These are phyloP conservation scores for Cryptosporidium andersoni DNA, from an alignment of 169 alveolate species.

Conservation along the genomic window DNA sequence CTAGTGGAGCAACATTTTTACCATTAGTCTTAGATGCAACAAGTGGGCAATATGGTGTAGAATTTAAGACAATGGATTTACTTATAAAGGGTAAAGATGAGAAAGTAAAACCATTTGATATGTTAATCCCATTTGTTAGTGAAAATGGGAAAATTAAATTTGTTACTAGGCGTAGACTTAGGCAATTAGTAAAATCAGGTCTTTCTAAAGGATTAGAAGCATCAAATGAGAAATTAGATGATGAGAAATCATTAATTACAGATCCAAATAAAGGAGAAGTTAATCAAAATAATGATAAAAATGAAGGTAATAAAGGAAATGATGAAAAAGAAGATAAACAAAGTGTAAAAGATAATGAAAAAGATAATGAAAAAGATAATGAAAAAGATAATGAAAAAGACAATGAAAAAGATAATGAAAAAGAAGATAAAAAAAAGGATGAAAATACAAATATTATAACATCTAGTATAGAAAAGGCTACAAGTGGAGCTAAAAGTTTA, in stretches of 20 bases:
- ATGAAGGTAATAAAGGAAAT: neutral
- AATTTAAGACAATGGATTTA: slow-evolving; percentile 47
- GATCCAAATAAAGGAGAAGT: neutral
- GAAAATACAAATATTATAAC: too few relatives aligned
- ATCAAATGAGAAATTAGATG: slow-evolving; percentile 17
- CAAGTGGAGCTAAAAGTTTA: slow-evolving; percentile 29
- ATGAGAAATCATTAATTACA: neutral
- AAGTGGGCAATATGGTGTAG: slow-evolving; percentile 67
- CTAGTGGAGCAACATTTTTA: slow-evolving; percentile 55
- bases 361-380: neutral
- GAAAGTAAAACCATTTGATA: slow-evolving; percentile 59
- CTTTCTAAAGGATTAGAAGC: slow-evolving; percentile 38
- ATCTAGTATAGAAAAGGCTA: neutral
- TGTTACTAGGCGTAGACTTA: slow-evolving; percentile 54
- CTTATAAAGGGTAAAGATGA: slow-evolving; percentile 32
- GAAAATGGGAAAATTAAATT: slow-evolving; percentile 48
- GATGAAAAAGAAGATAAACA: neutral
- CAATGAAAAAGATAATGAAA: neutral
- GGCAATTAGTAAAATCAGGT: slow-evolving; percentile 60
- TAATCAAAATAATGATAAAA: neutral
- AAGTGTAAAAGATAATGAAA: neutral
- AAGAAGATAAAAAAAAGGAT: slow-evolving; percentile 5
- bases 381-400: neutral
- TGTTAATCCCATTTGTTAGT: slow-evolving; percentile 57
- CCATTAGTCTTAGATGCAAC: slow-evolving; percentile 62